Base-by-base conservation (phyloP, 106 monocot species). In the Chionographis japonica region DNA sequence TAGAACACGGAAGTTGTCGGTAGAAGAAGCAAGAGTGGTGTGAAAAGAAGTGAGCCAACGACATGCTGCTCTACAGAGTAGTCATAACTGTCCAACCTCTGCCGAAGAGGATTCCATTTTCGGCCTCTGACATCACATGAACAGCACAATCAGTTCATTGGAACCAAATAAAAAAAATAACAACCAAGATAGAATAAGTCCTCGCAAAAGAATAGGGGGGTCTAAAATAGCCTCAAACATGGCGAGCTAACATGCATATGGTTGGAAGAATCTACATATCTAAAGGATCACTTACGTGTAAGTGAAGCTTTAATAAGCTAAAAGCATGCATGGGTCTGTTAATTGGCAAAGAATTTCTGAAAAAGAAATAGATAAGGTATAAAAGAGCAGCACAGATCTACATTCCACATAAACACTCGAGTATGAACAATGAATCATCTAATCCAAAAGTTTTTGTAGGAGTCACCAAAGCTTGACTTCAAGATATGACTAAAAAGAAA, bases 1-100 rank as follows among this genome's bases (percentile, higher is more conserved):
- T 98, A 90, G 80, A 98, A 98, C 4, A 90, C 85, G 40, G 93
- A 90, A 1, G 93, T 93, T 36, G 98, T 93, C 54, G 98, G 98
- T 42, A 93, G 67, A n/a, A 98, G 74, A 16, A 98, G 80, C 55
- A 98, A 75, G 61, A 93, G 65, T 12, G 90, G 93, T 20, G 93
- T 90, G 67, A 98, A 93, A 17, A 98, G 69, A 46, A 98, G 83
- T 11, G 98, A 93, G 56, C 98, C 93, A 67, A 98, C 93, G 56
- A 98, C 89, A 77, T 93, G 98, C 53, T 93, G 93, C 66, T 98
- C 90, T 60, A 98, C 98, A 12, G 85, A 77, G 77, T 87, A 93
- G 43, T 85, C 85, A 63, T 83, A 93, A 62, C 83, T 98, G 66
- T 98, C 98, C 53, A 98, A 83, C 37, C 98, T 85, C 63, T 85